Evolutionary conservation across 2,329 filamentous ascomycete genomes (phyloP), one percentile per base, ranked within the genome.

Genomic region (Acephala macrosclerotiorum): DNA sequence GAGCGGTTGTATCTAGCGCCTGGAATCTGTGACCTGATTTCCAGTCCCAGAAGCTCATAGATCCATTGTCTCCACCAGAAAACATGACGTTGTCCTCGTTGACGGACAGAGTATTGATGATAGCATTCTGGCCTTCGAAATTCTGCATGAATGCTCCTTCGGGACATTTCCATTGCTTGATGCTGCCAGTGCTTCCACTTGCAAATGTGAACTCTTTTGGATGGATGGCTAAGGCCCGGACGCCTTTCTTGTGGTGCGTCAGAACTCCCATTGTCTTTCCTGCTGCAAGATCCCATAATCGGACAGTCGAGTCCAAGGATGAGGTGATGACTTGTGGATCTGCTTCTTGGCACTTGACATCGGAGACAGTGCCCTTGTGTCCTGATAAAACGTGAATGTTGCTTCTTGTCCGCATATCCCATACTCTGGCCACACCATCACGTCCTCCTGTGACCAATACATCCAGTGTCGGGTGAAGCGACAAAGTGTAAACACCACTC

Each of bases 101-200:
- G 36, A 96, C 94, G 51, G 93, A 87, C 55, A 99, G 82, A 0
- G 94, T 94, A 80, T 99, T 99, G 82, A 99, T 95, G 77, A 99
- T 96, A 66, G 93, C 88, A 75, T 97, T 97, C 76, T 98, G 95
- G 4, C 95, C 95, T 51, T 97, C 93, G 75, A 98, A 98, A 77
- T 98, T 98, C 79, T 97, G 94, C 96, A 99, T 99, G 77, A 99
- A 98, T 18, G 93, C 93, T 42, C 95, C 96, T 77, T 97, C 94
- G 1, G 96, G 96, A 72, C 94, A 98, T 79, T 98, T 97, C 95
- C 96, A 99, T 81, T 99, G 96, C 83, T 99, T 99, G 81, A 99
- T 97, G 77, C 92, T 94, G 26, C 92, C 91, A 0, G 95, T 94
- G 75, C 93, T 97, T 51, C 91, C 96, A 66, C 89, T 94, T 4